Base-by-base conservation (phyloP, 768 basidiomycete species). In the Russula abietina region DNA sequence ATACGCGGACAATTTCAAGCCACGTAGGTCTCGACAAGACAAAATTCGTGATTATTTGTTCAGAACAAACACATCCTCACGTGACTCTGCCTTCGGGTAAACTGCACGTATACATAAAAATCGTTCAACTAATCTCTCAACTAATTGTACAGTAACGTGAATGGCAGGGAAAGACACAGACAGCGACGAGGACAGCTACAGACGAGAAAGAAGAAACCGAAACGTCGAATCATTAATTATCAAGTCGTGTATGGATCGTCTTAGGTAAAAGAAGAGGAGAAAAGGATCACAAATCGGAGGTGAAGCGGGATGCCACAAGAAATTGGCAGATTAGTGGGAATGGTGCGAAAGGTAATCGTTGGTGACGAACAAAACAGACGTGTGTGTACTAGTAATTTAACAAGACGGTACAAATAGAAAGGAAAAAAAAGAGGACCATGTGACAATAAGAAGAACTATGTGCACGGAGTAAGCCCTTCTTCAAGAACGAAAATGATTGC, bases 101-200 rank as follows among this genome's bases (percentile, higher is more conserved):
- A 19, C 17, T 43, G 39, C 54, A 32, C 55, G 51, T 19, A 33
- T 60, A 46, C 50, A 51, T 50, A 50, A 9, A 19, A n/a, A n/a
- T n/a, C n/a, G n/a, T n/a, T n/a, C n/a, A n/a, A n/a, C n/a, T n/a
- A n/a, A 22, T 22, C n/a, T 46, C 22, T 48, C 32, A 12, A 22
- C 28, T 51, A 22, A 19, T n/a, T 28, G 57, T 59, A 61, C 54
- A 50, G 17, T 22, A 26, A 41, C 45, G 45, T 22, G 49, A 57
- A 7, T 22, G 19, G n/a, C 2, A 1, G 12, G 39, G 22, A 46
- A 30, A 43, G 39, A 3, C 22, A 53, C n/a, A n/a, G 55, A 46
- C 14, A 57, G 55, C 55, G 28, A 57, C 43, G n/a, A 14, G 32
- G 52, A 53, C 24, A 54, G 59, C 30, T 46, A 60, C 43, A 46